phyloP scores from a whole-genome alignment of 176 grass and related monocot species.

The Aechmea fasciata region DNA sequence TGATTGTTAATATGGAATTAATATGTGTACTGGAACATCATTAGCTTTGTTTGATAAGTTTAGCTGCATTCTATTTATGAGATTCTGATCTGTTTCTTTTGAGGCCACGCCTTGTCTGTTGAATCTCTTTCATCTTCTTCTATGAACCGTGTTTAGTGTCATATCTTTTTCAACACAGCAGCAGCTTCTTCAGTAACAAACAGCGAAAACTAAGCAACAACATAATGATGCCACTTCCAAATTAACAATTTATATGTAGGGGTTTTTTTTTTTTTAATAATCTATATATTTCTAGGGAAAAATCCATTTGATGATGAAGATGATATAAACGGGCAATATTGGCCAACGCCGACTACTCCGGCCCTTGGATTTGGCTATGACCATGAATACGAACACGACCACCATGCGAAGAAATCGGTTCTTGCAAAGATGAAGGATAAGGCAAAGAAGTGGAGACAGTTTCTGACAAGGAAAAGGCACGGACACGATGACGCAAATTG shows the following conservation, averaged over 20 bases:
- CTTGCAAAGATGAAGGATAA: conserved; percentile 4
- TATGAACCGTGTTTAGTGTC: no score
- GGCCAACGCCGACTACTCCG: neutral
- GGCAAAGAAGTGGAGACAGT: conserved; percentile 6
- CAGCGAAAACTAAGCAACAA: no score
- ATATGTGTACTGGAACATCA: neutral
- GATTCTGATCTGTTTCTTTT: no score
- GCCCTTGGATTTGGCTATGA: neutral
- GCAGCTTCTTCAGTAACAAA: no score
- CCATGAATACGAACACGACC: neutral
- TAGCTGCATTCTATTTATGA: no score
- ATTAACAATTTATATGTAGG: no score
- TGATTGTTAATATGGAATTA: neutral
- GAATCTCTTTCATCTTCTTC: no score
- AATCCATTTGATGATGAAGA: conserved; percentile 3
- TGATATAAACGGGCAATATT: neutral
- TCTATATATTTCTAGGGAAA: neutral
- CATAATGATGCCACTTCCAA: no score
- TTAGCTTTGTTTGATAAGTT: neutral
- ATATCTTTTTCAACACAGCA: no score
- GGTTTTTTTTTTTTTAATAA: no score
- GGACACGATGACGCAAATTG: neutral
- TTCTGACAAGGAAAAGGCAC: conserved; percentile 1
- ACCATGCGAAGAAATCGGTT: conserved; percentile 4
- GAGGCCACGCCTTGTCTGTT: no score